Evolutionary conservation across 2,329 filamentous ascomycete genomes (phyloP), one percentile per base, ranked within the genome.

Genomic region (Botrytis porri): DNA sequence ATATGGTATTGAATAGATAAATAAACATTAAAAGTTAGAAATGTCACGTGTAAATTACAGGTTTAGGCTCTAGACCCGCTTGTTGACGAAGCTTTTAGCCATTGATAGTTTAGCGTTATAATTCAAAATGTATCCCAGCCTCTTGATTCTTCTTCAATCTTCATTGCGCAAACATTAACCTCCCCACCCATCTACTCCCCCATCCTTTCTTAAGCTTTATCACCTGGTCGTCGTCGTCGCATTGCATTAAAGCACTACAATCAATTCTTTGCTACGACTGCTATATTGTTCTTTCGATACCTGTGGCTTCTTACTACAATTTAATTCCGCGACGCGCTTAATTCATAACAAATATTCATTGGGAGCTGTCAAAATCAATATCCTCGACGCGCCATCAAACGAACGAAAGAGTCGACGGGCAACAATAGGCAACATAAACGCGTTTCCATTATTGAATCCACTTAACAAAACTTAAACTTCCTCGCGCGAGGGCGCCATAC

Each of bases 131-230:
- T 51, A 71, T 64, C 60, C 70, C 70, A 71, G 45, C 61, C 70
- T 71, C 70, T 71, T 57, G 61, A 71, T 71, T 71, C 70, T 70
- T 66, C 43, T 71, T 71, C 59, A 45, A 48, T 39, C 41, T 70
- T 51, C 32, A 39, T 71, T 66, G 59, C 45, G 45, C 70, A 35
- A 66, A 71, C 43, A 64, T 37, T 37, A 37, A 45, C 48, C 57
- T 54, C 64, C 57, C 71, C 59, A 70, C 71, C 57, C 57, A 61
- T 20, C 65, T 45, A 22, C 65, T 70, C 48, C 63, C 54, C 32
- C 32, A 39, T 45, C 39, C 57, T 70, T 66, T 48, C 65, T 60
- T 60, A 29, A 59, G 43, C 70, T 60, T 67, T 29, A 41, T 67
- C 35, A 59, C 18, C 20, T 45, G 22, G 35, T 57, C 45, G 43